Evolutionary conservation across 2,329 filamentous ascomycete genomes (phyloP).

Genomic region (Ophiosphaerella korrae): DNA sequence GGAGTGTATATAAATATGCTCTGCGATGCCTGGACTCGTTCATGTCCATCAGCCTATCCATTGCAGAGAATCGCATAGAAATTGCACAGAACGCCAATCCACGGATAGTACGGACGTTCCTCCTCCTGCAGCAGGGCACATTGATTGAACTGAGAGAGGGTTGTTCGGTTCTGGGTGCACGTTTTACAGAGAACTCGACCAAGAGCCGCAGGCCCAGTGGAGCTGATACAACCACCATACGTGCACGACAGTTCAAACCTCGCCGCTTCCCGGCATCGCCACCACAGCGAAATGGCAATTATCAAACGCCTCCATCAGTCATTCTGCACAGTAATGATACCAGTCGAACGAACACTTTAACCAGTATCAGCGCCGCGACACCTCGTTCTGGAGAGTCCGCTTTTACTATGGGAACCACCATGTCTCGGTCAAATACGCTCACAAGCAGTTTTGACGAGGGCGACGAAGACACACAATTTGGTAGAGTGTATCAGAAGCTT

Average conservation of each 20-base stretch:
- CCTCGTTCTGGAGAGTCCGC: conserved; percentile 86
- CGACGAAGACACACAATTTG: conserved; percentile 81
- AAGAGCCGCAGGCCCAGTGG: conserved; percentile 27
- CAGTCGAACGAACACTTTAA: conserved; percentile 60
- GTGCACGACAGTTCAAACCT: conserved; percentile 35
- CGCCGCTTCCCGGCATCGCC: conserved; percentile 41
- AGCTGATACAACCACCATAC: conserved; percentile 33
- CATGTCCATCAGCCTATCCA: conserved; percentile 42
- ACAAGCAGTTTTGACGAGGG: conserved; percentile 66
- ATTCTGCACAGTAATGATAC: conserved; percentile 53
- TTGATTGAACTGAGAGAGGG: conserved; percentile 65
- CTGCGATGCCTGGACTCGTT: conserved; percentile 43
- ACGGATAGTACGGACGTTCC: conserved; percentile 62
- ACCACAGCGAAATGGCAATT: conserved; percentile 38
- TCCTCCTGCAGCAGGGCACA: conserved; percentile 64
- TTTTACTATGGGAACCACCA: conserved; percentile 58
- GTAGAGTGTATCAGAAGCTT: conserved; percentile 78
- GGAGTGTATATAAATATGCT: conserved; percentile 41
- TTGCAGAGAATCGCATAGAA: conserved; percentile 48
- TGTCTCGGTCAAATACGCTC: conserved; percentile 54
- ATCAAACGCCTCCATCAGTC: conserved; percentile 46
- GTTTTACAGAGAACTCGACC: conserved; percentile 37
- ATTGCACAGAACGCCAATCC: conserved; percentile 62
- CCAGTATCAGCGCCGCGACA: conserved; percentile 60
- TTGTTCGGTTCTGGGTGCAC: conserved; percentile 56